These are phyloP conservation scores for Backusella morwellensis DNA, from an alignment of 192 early-diverging fungal species.

Conservation along the genomic window DNA sequence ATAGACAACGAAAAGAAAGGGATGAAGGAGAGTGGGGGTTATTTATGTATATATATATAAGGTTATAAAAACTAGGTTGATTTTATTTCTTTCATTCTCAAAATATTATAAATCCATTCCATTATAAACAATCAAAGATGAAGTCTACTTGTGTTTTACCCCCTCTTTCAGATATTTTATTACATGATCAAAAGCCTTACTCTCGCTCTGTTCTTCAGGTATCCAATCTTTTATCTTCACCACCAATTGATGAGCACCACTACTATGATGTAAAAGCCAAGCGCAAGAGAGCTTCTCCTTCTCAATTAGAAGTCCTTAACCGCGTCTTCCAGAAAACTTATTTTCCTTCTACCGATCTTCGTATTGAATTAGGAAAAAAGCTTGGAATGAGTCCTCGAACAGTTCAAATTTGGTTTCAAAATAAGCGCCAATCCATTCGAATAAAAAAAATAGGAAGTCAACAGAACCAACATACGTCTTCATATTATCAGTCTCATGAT, in stretches of 20 bases:
- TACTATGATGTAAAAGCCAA: slow-evolving; percentile 27
- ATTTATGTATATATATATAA: neutral
- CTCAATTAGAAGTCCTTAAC: slow-evolving; percentile 56
- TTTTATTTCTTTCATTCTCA: neutral
- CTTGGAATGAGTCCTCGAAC: slow-evolving; percentile 81
- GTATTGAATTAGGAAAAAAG: slow-evolving; percentile 62
- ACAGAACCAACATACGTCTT: neutral
- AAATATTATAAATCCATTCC: neutral
- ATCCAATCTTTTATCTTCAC: neutral
- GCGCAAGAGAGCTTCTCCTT: slow-evolving; percentile 47
- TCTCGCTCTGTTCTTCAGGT: neutral
- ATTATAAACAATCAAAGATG: neutral
- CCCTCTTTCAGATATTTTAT: slow-evolving; percentile 24
- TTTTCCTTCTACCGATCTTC: slow-evolving; percentile 72
- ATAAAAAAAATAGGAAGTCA: neutral
- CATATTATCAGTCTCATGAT: neutral
- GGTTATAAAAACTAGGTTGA: neutral
- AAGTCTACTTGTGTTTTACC: slow-evolving; percentile 21
- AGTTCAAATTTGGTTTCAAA: slow-evolving; percentile 96
- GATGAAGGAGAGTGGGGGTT: neutral
- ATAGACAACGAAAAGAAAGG: slow-evolving; percentile 3
- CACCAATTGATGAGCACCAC: neutral
- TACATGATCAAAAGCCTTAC: neutral
- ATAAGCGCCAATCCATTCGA: slow-evolving; percentile 62
- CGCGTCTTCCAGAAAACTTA: slow-evolving; percentile 61